Evolutionary conservation across 2,329 filamentous ascomycete genomes (phyloP).

Genomic region (Aspergillus hortae): DNA sequence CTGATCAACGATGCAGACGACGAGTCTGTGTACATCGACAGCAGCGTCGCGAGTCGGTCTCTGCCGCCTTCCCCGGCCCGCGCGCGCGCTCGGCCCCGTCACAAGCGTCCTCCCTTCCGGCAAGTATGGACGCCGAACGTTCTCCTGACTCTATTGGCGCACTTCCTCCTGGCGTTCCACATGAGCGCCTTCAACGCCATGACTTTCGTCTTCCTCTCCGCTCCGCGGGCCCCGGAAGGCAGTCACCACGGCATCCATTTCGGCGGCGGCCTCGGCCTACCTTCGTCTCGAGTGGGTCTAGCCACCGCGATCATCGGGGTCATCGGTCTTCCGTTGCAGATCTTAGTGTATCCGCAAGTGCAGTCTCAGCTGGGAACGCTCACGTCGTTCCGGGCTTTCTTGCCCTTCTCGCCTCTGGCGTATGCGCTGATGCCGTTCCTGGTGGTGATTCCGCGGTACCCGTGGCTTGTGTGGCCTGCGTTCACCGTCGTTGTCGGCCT

Average conservation of each 20-base stretch:
- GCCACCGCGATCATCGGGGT: slow-evolving; percentile 73
- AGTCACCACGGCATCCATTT: slow-evolving; percentile 52
- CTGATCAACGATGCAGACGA: slow-evolving; percentile 26
- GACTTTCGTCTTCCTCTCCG: slow-evolving; percentile 73
- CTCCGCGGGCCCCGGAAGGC: slow-evolving; percentile 56
- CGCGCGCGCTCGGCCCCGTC: slow-evolving; percentile 30
- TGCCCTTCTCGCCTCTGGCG: slow-evolving; percentile 66
- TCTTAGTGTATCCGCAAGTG: slow-evolving; percentile 66
- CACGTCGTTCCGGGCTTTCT: slow-evolving; percentile 63
- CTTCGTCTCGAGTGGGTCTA: slow-evolving; percentile 67
- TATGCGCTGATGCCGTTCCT: slow-evolving; percentile 70
- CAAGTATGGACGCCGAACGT: slow-evolving; percentile 55
- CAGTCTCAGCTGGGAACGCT: slow-evolving; percentile 66
- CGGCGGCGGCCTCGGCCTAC: slow-evolving; percentile 70
- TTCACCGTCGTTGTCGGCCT: slow-evolving; percentile 62
- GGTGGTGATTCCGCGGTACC: slow-evolving; percentile 59
- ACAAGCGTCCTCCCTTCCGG: slow-evolving; percentile 43
- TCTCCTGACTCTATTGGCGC: slow-evolving; percentile 57
- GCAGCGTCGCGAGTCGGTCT: slow-evolving; percentile 22
- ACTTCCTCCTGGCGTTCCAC: slow-evolving; percentile 69
- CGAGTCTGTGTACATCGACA: slow-evolving; percentile 32
- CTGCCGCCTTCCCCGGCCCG: slow-evolving; percentile 23
- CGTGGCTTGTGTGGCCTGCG: slow-evolving; percentile 59
- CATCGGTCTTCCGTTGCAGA: slow-evolving; percentile 70
- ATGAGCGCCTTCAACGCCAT: slow-evolving; percentile 73